These are phyloP conservation scores for Spinacia oleracea DNA, from an alignment of 179 eudicot genomes.

Conservation along the genomic window DNA sequence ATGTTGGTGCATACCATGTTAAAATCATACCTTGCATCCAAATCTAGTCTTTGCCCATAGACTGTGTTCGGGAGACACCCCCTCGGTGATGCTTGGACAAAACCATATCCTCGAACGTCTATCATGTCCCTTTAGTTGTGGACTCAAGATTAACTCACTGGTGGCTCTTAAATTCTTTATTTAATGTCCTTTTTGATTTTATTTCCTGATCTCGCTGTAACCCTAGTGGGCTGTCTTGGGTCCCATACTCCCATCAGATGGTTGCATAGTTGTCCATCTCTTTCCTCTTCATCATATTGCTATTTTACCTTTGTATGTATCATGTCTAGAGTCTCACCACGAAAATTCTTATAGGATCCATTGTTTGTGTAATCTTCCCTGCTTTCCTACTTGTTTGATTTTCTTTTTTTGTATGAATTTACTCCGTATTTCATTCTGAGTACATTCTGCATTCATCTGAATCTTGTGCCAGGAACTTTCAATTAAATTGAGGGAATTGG, in stretches of 20 bases:
- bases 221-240: not conserved
- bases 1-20: not conserved
- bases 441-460: slow-evolving; percentile 3
- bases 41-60: not conserved
- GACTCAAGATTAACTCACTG: not conserved
- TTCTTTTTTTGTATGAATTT: not conserved
- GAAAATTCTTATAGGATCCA: not conserved
- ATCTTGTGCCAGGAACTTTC: slow-evolving; percentile 49
- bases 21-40: not conserved
- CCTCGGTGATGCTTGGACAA: not conserved
- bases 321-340: not conserved
- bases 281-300: not conserved
- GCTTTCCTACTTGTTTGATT: not conserved
- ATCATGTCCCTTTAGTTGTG: not conserved
- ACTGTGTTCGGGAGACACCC: not conserved
- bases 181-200: not conserved
- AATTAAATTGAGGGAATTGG: slow-evolving; percentile 42
- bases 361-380: slow-evolving; percentile 1
- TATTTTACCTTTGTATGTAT: not conserved
- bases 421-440: not conserved
- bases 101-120: not conserved
- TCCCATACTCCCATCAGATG: not conserved
- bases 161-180: not conserved
- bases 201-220: not conserved
- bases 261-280: not conserved